Evolutionary conservation across 2,329 filamentous ascomycete genomes (phyloP), one percentile per base, ranked within the genome.

Genomic region (Alternaria brassicicola): DNA sequence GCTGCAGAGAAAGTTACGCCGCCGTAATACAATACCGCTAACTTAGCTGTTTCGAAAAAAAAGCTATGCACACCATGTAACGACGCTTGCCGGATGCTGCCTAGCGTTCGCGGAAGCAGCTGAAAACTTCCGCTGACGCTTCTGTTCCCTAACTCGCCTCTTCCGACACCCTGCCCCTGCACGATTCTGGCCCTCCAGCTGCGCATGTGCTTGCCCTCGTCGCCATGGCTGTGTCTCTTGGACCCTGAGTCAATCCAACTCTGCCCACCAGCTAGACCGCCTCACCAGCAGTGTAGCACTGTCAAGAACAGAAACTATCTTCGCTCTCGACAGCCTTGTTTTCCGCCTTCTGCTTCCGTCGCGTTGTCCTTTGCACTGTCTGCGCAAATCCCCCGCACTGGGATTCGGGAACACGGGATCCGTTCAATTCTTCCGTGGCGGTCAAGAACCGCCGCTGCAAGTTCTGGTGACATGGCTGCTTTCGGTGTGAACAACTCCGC

Each of bases 401-500:
- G 57, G 33, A 25, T 33, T 17, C 10, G 31, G 36, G 57, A 63
- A 61, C 60, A 76, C 71, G 75, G 69, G 70, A 59, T 46, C 59
- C 55, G 63, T 62, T 62, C 62, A 62, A 57, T 69, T 71, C 66
- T 74, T 63, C 68, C 69, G 65, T 64, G 63, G 57, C 61, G 56
- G 59, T 63, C 65, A 69, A 64, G 52, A 67, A 56, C 54, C 62
- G 55, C 59, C 61, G 69, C 58, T 65, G 63, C 66, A 62, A 49
- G 61, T 59, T 63, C 67, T 68, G 61, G 66, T 70, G 64, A 74
- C 64, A 65, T 67, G 43, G 55, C 72, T 65, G 54, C 65, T 67
- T 70, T 64, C 50, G 71, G 70, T 54, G 43, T 47, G 43, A 19
- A 35, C 61, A 51, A 62, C 64, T 61, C 66, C 66, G 65, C 59